Percentiles rank a stretch among this genome's conserved stretches.
These are phyloP conservation scores for Eucalyptus decipiens DNA, from an alignment of 345 rosid genomes.

Conservation along the genomic window DNA sequence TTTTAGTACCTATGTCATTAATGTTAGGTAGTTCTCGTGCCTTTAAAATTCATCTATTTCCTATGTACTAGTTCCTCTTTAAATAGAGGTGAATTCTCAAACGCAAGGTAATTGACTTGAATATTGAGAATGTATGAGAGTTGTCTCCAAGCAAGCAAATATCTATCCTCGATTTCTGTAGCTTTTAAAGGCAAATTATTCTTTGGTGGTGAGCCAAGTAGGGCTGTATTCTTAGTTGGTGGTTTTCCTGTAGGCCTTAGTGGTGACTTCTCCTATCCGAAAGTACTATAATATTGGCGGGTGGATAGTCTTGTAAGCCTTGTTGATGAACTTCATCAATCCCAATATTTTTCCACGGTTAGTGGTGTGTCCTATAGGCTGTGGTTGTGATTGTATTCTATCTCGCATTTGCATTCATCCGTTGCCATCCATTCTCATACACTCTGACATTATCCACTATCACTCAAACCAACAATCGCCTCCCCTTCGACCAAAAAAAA, in stretches of 20 bases:
- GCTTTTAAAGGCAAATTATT: not conserved
- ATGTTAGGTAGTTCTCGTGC: not conserved
- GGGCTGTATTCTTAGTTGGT: not conserved
- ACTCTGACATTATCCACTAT: not conserved
- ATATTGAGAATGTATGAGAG: not conserved
- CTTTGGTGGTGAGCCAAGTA: not conserved
- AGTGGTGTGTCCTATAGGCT: not conserved
- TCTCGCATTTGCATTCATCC: not conserved
- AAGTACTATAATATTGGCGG: rapidly evolving
- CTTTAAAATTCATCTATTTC: not conserved
- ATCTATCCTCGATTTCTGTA: not conserved
- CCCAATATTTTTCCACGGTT: not conserved
- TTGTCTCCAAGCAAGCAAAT: not conserved
- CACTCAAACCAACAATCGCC: not conserved
- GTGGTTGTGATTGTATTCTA: not conserved
- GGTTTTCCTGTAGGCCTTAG: not conserved
- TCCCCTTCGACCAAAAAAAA: too few species aligned
- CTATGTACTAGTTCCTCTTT: too few species aligned
- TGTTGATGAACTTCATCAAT: not conserved
- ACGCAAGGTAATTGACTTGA: not conserved
- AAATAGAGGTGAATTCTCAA: not conserved
- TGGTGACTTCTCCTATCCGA: not conserved
- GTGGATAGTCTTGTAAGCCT: not conserved
- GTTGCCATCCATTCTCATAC: not conserved
- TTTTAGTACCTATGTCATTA: not conserved